phyloP scores from a whole-genome alignment of 2,329 filamentous ascomycete species.

The Alternaria sp. region DNA sequence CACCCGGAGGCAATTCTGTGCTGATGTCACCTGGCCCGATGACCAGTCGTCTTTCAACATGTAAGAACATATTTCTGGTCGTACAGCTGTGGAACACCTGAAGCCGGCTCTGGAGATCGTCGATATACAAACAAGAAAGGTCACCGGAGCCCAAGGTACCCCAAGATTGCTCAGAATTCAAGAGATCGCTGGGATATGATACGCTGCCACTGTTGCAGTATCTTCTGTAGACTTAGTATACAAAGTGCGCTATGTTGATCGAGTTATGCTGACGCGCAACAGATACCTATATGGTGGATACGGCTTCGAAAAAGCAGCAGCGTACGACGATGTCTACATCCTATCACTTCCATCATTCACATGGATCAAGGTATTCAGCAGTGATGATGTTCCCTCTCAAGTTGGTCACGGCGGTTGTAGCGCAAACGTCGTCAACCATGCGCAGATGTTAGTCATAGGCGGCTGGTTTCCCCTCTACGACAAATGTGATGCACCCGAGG shows the following conservation, averaged over 20 bases:
- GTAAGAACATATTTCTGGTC: constrained; percentile 47
- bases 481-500: constrained; percentile 60
- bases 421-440: constrained; percentile 63
- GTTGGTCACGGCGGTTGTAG: constrained; percentile 60
- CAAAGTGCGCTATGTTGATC: neutral
- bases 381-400: constrained; percentile 35
- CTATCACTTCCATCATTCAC: constrained; percentile 67
- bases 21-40: constrained; percentile 64
- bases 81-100: neutral
- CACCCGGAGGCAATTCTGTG: constrained; percentile 65
- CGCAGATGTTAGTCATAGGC: constrained; percentile 69
- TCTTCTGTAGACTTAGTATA: neutral
- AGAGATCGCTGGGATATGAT: neutral
- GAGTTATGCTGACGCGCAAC: neutral
- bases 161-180: neutral
- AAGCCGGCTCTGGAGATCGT: neutral
- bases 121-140: neutral
- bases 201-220: neutral
- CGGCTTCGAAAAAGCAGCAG: constrained; percentile 56
- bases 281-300: constrained; percentile 69
- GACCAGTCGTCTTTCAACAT: constrained; percentile 70
- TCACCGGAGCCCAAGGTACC: neutral
- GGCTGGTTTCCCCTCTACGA: constrained; percentile 58
- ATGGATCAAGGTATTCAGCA: constrained; percentile 63
- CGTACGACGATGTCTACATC: constrained; percentile 68